These are phyloP conservation scores for Corrigiola litoralis DNA, from an alignment of 179 eudicot genomes.

Conservation along the genomic window DNA sequence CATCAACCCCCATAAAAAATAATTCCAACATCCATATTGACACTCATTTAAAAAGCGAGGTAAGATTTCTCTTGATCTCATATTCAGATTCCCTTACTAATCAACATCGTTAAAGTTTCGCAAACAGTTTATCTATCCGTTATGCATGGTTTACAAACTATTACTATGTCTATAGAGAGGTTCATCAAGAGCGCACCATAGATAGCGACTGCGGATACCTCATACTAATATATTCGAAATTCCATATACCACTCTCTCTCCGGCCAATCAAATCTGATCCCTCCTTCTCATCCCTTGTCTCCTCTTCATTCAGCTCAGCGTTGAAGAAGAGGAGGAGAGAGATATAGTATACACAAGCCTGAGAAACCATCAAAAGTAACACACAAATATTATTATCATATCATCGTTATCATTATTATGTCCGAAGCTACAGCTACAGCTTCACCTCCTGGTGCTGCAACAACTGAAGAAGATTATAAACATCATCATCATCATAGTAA, in stretches of 20 bases:
- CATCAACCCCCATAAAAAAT: neutral
- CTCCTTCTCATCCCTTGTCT: constrained; percentile 4
- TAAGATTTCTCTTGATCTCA: neutral
- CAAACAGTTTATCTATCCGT: no score
- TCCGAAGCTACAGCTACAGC: constrained; percentile 20
- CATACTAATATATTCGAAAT: neutral
- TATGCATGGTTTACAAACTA: no score
- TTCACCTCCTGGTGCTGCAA: no score
- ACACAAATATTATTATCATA: no score
- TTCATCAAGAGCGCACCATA: no score
- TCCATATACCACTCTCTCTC: neutral
- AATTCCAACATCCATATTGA: neutral
- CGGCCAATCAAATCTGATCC: constrained; percentile 18
- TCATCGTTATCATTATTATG: no score
- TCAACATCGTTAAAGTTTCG: no score
- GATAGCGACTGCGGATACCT: no score
- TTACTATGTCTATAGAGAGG: no score
- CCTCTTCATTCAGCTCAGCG: neutral
- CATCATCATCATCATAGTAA: neutral
- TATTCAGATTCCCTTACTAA: neutral
- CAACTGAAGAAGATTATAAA: constrained; percentile 19
- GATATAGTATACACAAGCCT: neutral
- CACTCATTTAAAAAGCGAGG: neutral
- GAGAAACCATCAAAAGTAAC: no score
- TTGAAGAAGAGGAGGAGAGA: neutral